A percentile compares a stretch with the other conserved stretches of the same genome.
phyloP scores from a whole-genome alignment of 306 rosid genomes.

The Cajanus cajan region DNA sequence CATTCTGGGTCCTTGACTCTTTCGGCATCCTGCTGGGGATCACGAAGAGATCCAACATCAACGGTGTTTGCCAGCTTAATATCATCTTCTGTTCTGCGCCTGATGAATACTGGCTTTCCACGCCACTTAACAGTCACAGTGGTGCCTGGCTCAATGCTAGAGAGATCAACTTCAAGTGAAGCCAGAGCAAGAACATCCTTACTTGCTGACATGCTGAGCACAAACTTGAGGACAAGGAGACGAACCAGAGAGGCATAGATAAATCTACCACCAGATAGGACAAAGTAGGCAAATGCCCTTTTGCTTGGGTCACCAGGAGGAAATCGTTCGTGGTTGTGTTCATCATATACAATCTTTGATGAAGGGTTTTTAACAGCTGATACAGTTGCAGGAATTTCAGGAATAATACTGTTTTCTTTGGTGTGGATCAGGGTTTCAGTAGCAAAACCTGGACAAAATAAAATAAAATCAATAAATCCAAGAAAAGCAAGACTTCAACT shows the following conservation, averaged over 20 bases:
- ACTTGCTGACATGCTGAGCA: slow-evolving; percentile 87
- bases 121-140: slow-evolving; percentile 93
- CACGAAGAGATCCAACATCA: slow-evolving; percentile 73
- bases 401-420: slow-evolving; percentile 45
- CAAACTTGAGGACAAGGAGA: slow-evolving; percentile 79
- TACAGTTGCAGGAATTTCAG: slow-evolving; percentile 64
- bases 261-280: slow-evolving; percentile 80
- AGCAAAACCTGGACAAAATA: slow-evolving; percentile 58
- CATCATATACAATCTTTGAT: slow-evolving; percentile 73
- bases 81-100: slow-evolving; percentile 80
- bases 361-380: slow-evolving; percentile 70
- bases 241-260: slow-evolving; percentile 76
- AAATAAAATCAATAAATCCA: not conserved
- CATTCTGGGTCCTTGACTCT: slow-evolving; percentile 89
- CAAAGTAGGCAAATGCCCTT: slow-evolving; percentile 90
- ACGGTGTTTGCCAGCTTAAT: slow-evolving; percentile 74
- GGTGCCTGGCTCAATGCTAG: slow-evolving; percentile 75
- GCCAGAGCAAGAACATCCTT: slow-evolving; percentile 94
- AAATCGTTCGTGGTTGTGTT: slow-evolving; percentile 67
- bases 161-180: slow-evolving; percentile 81
- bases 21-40: slow-evolving; percentile 65
- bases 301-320: slow-evolving; percentile 94
- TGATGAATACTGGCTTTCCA: slow-evolving; percentile 89
- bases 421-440: slow-evolving; percentile 45
- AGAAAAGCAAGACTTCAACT: not conserved